Base-by-base conservation (phyloP, 2,329 filamentous ascomycete species). In the Epichloe elymi region DNA sequence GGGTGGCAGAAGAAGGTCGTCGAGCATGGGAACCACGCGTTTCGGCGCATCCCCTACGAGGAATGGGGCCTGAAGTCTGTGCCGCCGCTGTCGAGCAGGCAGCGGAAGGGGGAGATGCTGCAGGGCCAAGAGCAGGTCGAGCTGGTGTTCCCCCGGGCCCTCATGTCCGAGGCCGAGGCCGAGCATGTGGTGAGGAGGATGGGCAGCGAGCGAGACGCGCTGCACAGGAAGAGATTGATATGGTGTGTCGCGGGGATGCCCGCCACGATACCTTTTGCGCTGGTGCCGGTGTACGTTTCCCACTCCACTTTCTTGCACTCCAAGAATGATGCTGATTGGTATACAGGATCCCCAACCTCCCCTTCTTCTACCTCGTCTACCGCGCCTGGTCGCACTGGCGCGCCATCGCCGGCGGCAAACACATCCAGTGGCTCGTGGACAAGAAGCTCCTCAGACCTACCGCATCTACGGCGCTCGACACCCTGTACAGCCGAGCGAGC, bases 1-100 rank as follows among this genome's bases (percentile, higher is more conserved):
- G 86, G 87, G 50, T 97, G 93, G 93, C 88, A 96, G 73, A 88
- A 85, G 63, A 81, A 81, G 59, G 76, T 96, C 19, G 91, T 93
- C 49, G 75, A 78, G 53, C 94, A 91, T 67, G 93, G 93, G 51
- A 96, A 98, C 69, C 74, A 81, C 46, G 81, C 88, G 15, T 79
- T 98, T 54, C 83, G 87, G 60, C 81, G 88, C 55, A 95, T 98
- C 61, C 87, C 93, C 3, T 96, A 87, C 65, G 87, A 97, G 69
- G 93, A 98, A 83, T 98, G 93, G 93, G 89, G 88, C 0, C 75
- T 98, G 58, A 97, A 97, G 71, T 95, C 88, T 37, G 83, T 98
- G 49, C 93, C 93, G 43, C 84, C 90, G 20, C 74, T 95, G 58
- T 88, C 82, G 41, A 72, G 80, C 52, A 77, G 80, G 57, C 76